Evolutionary conservation across 352 stramenopile species (phyloP), one percentile per base, ranked within the genome.

Genomic region (Phytopythium ostracodes): DNA sequence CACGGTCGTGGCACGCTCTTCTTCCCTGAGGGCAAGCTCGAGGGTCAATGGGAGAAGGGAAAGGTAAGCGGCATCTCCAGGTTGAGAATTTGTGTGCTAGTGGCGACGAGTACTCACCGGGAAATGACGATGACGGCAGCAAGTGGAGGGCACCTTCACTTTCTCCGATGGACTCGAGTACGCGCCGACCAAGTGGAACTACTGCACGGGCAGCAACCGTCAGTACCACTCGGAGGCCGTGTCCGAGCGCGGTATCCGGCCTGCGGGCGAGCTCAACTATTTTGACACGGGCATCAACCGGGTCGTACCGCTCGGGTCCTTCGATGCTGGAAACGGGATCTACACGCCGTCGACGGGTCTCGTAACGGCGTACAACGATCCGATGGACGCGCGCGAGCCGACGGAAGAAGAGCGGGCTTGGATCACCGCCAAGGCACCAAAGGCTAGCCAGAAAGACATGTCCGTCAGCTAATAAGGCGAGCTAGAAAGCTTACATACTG

Each of bases 151-250:
- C 24, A 84, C 76, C 7, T 92, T 92, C 67, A 88, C 76, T 18
- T 94, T 94, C 62, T 87, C 77, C 4, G 81, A 94, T 43, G 83
- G 81, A 7, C 66, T 94, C 11, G 70, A 89, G 62, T 94, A 87
- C 57, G 76, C 76, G 4, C 68, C 79, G 27, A 69, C 72, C 2
- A 71, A 70, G 36, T 94, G 85, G 85, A 62, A 50, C 24, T 92
- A 92, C 62, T 92, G 82, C 69, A 79, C 67, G 0, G 73, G 77
- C 9, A 60, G 18, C n/a, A 76, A 92, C 40, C 81, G 85, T 8
- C 81, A 79, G 51, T 94, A 79, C 60, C 84, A 84, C 62, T 90
- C 77, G 14, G 81, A 94, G 62, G 84, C 73, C 18, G 47, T 88
- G 44, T 82, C 78, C 1, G 67, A 79, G 44, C 52, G 63, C 46